Base-by-base conservation (phyloP, 2,329 filamentous ascomycete genomes). In the Scedosporium aurantiacum region DNA sequence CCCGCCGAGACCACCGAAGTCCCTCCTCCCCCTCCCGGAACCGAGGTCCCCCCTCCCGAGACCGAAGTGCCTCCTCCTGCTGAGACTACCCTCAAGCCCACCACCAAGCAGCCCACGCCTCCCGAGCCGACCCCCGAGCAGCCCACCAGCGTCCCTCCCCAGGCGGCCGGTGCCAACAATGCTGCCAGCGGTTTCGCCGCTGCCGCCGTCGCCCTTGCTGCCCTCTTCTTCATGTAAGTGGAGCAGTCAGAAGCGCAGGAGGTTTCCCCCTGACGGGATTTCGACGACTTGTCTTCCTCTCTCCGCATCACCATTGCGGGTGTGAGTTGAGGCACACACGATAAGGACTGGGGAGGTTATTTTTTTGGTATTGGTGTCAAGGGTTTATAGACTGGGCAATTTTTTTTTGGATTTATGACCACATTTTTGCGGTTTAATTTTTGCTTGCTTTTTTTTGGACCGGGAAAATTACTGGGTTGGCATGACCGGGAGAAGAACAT, bases 181-280 rank as follows among this genome's bases (percentile, higher is more conserved):
- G 66, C 71, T 28, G 72, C 71, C 60, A 59, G 74, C 25, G 74
- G 73, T 27, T 65, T 75, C 56, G 61, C 75, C 37, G 76, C 71
- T 50, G 76, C 72, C 62, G 62, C 75, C 43, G 74, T 71, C 58
- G 74, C 72, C 23, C 60, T 78, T 47, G 66, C 50, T 25, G 58
- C 58, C n/a, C 58, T 60, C 47, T 60, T 60, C 58, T 14, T 47
- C 41, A 52, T 59, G 41, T 59, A 59, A 59, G 25, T 23, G 50
- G 23, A 47, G 16, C 5, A 47, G 43, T 16, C n/a, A 23, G n/a
- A 47, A 4, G 21, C n/a, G 2, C 43, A n/a, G 16, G n/a, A 47
- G 43, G 14, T n/a, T 12, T 47, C 43, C 18, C 43, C 43, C 14
- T n/a, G n/a, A 37, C 32, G 32, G 43, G 2, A 47, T 23, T 47